Evolutionary conservation across 2,329 filamentous ascomycete species (phyloP), one percentile per base, ranked within the genome.

Genomic region (Karstenula rhodostoma): DNA sequence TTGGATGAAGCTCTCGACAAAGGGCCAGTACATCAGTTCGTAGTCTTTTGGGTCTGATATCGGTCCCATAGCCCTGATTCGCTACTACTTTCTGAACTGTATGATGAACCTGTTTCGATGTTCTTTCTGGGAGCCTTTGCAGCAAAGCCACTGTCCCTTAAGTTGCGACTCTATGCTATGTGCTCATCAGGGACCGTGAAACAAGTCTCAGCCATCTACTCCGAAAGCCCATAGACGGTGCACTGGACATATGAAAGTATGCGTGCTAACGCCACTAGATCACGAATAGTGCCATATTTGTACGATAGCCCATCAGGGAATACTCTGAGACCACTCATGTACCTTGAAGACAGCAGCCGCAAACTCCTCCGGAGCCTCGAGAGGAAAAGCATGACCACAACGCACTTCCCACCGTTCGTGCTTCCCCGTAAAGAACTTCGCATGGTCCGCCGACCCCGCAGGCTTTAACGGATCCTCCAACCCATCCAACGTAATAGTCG

Each of bases 331-430:
- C 48, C 48, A 51, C 48, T 51, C 32, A 15, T 51, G 48, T 19
- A 51, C 48, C 19, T 51, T 23, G 10, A 51, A 22, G 17, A 51
- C 13, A 23, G 48, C 48, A 51, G 29, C 29, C 12, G 48, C 48
- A 27, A 51, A 51, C 10, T 51, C 32, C 22, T 35, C 32, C 1
- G 48, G 48, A 35, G 48, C 48, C n/a, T 51, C 48, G 37, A 51
- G 48, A 23, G 48, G 48, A 37, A 51, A 37, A 9, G 48, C 48
- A 37, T 51, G 48, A 2, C 48, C 48, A 51, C 48, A 51, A 23
- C 19, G 48, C n/a, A 37, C 27, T 25, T 51, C 48, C 22, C 48
- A 37, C 29, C 48, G 29, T 15, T 51, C 48, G 37, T 51, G 48
- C 23, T 17, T 51, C n/a, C 48, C 48, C 12, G 19, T 35, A 29